Evolutionary conservation across 1,284 basidiomycete genomes (phyloP), one percentile per base, ranked within the genome.

Genomic region (Puccinia hordei): DNA sequence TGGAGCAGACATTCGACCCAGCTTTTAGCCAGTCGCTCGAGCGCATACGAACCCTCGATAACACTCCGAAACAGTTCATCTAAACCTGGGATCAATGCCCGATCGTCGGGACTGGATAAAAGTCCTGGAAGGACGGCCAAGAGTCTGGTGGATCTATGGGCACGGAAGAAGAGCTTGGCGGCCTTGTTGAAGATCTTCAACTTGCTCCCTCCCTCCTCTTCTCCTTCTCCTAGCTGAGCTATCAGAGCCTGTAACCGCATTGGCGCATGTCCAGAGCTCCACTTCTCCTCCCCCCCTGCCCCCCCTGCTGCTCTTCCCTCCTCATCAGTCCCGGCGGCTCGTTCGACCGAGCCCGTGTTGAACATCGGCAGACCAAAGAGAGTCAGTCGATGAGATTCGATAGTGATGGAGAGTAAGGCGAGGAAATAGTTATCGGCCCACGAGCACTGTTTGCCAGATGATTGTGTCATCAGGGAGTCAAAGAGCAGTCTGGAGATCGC

Each of bases 361-460:
- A 75, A 75, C 38, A 75, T 75, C 1, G 73, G 44, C 44, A 75
- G 27, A 30, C 59, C 49, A 2, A 57, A 65, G 53, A 75, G 57
- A 1, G 57, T 44, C 13, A 75, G 61, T 0, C 73, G 73, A 75
- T 75, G 73, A 1, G 73, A 75, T 44, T 75, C 73, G 53, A 75
- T 27, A 35, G 49, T 46, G 19, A 75, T 41, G 15, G 73, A 75
- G 41, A 75, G 55, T 6, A 75, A 27, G 35, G 44, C 35, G 13
- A 75, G 59, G 30, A 75, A 57, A 6, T 41, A 51, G 61, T 63
- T 75, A 24, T 59, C 55, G 13, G 24, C n/a, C 19, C 3, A 4
- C 2, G 55, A 53, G 22, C 55, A 55, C 57, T 33, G 27, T 24
- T 1, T 30, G 30, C 33, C 27, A n/a, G 53, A 24, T 8, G 53